Evolutionary conservation across 305 asterid species (phyloP).

Genomic region (Fraxinus nigra): DNA sequence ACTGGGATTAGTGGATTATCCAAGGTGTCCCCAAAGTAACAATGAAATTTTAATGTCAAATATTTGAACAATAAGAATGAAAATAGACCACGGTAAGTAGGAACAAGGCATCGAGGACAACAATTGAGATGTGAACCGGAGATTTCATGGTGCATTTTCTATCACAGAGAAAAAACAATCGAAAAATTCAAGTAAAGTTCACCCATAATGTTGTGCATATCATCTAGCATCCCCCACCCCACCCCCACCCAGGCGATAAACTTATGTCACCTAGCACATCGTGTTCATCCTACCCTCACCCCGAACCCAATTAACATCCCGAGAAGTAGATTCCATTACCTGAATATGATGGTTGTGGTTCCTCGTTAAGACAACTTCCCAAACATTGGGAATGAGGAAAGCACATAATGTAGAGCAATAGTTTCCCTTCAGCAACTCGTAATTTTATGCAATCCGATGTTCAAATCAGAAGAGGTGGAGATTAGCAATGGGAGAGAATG

Average conservation of each 20-base stretch:
- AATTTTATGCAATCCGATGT: constrained; percentile 72
- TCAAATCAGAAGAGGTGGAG: constrained; percentile 85
- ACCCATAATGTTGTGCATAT: neutral
- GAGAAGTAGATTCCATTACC: neutral
- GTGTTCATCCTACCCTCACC: neutral
- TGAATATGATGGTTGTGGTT: neutral
- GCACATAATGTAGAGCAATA: neutral
- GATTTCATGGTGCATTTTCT: neutral
- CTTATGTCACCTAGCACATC: neutral
- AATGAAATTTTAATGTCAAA: neutral
- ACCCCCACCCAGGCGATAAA: too few relatives aligned
- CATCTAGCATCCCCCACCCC: neutral
- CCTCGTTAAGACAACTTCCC: neutral
- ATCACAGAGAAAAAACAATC: neutral
- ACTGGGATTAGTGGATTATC: neutral
- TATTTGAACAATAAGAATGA: neutral
- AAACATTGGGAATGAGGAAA: neutral
- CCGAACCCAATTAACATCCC: neutral
- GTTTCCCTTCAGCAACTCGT: neutral
- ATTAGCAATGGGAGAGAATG: constrained; percentile 66
- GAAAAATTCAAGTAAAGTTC: neutral
- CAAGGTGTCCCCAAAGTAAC: neutral
- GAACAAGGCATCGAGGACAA: neutral
- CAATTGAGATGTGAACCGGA: neutral
- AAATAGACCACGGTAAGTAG: neutral